Evolutionary conservation across 2,329 filamentous ascomycete species (phyloP).

Genomic region (Exophiala lecanii-corni): DNA sequence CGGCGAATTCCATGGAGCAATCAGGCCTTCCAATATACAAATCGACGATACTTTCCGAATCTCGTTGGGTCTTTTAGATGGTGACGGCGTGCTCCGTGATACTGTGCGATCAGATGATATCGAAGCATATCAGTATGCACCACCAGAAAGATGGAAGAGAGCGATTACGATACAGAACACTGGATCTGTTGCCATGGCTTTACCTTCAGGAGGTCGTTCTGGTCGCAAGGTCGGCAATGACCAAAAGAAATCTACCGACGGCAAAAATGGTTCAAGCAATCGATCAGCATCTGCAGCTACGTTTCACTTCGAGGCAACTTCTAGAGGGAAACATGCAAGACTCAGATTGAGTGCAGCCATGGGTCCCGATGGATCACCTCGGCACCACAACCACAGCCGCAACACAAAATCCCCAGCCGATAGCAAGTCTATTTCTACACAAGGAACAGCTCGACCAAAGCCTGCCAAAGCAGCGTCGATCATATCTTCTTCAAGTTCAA

Average conservation of each 20-base stretch:
- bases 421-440: conserved; percentile 11
- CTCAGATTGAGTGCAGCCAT: conserved; percentile 16
- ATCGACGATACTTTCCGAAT: conserved; percentile 54
- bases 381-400: conserved; percentile 1
- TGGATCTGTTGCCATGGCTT: conserved; percentile 28
- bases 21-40: conserved; percentile 57
- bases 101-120: conserved; percentile 51
- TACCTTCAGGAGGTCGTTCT: conserved; percentile 41
- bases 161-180: conserved; percentile 35
- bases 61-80: conserved; percentile 55
- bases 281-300: conserved; percentile 21
- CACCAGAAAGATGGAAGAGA: conserved; percentile 51
- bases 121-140: conserved; percentile 56
- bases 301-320: conserved; percentile 19
- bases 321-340: conserved; percentile 18
- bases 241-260: conserved; percentile 5
- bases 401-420: conserved; percentile 8
- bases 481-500: conserved; percentile 18
- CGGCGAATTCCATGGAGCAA: conserved; percentile 51
- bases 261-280: conserved; percentile 18
- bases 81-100: conserved; percentile 50
- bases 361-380: conserved; percentile 4
- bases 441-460: conserved; percentile 7
- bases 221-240: conserved; percentile 27
- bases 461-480: conserved; percentile 13